Conservation (phyloP, 805 yeast species). For the Wickerhamiella allomyrinae region DNA sequence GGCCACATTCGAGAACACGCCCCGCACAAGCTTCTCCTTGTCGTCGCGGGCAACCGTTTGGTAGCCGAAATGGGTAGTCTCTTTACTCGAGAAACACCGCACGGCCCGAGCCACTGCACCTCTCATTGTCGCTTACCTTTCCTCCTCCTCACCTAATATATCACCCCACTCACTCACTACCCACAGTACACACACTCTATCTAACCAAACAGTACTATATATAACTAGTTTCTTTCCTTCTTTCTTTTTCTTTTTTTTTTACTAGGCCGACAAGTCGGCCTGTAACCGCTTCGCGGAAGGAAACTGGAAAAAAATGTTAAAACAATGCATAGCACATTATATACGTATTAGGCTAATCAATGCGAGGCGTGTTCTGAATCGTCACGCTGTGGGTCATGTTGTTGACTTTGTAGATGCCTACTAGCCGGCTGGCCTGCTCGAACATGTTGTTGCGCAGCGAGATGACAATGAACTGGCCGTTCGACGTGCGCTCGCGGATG, state of each 20-base stretch:
- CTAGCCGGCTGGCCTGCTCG: constrained; percentile 84
- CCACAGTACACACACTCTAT: too few relatives aligned
- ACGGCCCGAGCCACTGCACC: neutral
- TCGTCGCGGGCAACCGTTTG: constrained; percentile 64
- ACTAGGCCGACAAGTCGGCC: too few relatives aligned
- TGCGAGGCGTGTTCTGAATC: constrained; percentile 19
- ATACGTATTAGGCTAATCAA: constrained; percentile 16
- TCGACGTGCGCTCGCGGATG: constrained; percentile 86
- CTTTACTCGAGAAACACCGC: neutral
- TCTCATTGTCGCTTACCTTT: too few relatives aligned
- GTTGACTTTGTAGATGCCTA: constrained; percentile 86
- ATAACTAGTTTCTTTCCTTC: too few relatives aligned
- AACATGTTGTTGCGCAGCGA: constrained; percentile 96
- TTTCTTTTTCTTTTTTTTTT: too few relatives aligned
- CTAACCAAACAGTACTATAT: too few relatives aligned
- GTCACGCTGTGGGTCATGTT: constrained; percentile 84
- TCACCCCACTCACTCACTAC: too few relatives aligned
- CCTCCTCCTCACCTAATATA: too few relatives aligned
- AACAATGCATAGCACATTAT: too few relatives aligned
- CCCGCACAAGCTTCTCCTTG: constrained; percentile 58
- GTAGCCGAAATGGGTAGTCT: constrained; percentile 88
- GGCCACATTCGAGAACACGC: constrained; percentile 90
- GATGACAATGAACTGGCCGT: constrained; percentile 92
- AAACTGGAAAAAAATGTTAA: too few relatives aligned
- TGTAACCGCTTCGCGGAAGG: too few relatives aligned